Base-by-base conservation (phyloP, 2,329 filamentous ascomycete species). In the Macrophomina tecta region DNA sequence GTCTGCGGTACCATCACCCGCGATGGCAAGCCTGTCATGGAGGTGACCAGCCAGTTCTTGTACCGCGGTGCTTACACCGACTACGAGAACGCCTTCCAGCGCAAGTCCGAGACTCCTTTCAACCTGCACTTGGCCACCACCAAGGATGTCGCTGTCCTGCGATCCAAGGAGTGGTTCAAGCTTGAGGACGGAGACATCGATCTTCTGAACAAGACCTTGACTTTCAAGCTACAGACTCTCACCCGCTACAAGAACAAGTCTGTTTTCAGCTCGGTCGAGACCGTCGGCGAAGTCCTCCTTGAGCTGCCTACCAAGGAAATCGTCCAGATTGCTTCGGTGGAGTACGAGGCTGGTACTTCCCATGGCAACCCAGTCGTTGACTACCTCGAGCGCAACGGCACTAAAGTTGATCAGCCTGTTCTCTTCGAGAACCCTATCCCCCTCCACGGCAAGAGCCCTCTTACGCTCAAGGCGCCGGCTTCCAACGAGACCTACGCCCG, bases 401-500 rank as follows among this genome's bases (percentile, higher is more conserved):
- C 91, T 67, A 92, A 92, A 32, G 93, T 98, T 69, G 95, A 99
- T 79, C 95, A 99, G 82, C 93, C 95, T 4, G 89, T 99, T 77
- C 90, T 94, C 82, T 99, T 99, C 72, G 95, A 98, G 83, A 97
- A 99, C 80, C 87, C 95, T 16, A 99, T 99, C 72, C 95, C 95
- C 46, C 87, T 99, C 58, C 97, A 91, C 75, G 94, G 95, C 73
- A 97, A 94, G 85, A 91, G 91, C 1, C 92, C 94, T 63, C 86
- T 99, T 69, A 89, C 91, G 71, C 86, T 99, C 64, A 94, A 93
- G 76, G 94, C 95, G 6, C 95, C 95, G 65, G 91, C 94, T 18
- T 97, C 94, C 66, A 99, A 99, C 82, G 95, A 99, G 84, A 97
- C 92, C 36, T 99, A 99, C 75, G 96, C 95, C 69, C 92, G 93